Percentiles rank a stretch among this genome's conserved stretches.
These are phyloP conservation scores for Phytophthora cryptogea DNA, from an alignment of 352 stramenopile species.

Conservation along the genomic window DNA sequence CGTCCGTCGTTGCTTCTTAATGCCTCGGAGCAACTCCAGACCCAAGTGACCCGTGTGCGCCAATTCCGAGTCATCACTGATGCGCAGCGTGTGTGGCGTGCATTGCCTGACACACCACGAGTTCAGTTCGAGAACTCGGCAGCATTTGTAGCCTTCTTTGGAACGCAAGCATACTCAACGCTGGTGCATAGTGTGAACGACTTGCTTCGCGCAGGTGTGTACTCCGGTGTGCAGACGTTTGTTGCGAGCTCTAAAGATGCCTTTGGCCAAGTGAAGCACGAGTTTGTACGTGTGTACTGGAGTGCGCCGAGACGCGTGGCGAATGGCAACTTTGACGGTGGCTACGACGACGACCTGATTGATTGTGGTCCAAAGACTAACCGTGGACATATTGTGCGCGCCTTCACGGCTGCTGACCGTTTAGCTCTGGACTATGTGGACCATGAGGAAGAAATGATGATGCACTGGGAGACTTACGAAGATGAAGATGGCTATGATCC, in stretches of 20 bases:
- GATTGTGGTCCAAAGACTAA: conserved; percentile 50
- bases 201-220: conserved; percentile 41
- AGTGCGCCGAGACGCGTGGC: conserved; percentile 22
- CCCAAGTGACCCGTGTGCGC: conserved; percentile 51
- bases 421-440: conserved; percentile 36
- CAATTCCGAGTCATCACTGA: conserved; percentile 48
- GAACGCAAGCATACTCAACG: conserved; percentile 43
- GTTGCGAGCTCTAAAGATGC: conserved; percentile 46
- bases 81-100: conserved; percentile 50
- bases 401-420: conserved; percentile 47
- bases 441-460: conserved; percentile 37
- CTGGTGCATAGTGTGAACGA: conserved; percentile 43
- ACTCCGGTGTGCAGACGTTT: conserved; percentile 46
- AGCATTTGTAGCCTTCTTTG: conserved; percentile 52
- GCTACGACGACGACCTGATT: conserved; percentile 43
- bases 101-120: conserved; percentile 44
- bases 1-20: conserved; percentile 62
- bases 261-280: conserved; percentile 46
- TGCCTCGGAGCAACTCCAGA: conserved; percentile 56
- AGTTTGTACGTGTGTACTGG: conserved; percentile 64
- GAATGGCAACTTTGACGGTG: conserved; percentile 22
- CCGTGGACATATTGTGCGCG: conserved; percentile 56
- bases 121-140: conserved; percentile 50
- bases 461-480: conserved; percentile 39
- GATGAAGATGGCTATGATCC: conserved; percentile 28